These are phyloP conservation scores for Ophiocordyceps robertsii DNA, from an alignment of 2,329 filamentous ascomycete genomes.

Conservation along the genomic window DNA sequence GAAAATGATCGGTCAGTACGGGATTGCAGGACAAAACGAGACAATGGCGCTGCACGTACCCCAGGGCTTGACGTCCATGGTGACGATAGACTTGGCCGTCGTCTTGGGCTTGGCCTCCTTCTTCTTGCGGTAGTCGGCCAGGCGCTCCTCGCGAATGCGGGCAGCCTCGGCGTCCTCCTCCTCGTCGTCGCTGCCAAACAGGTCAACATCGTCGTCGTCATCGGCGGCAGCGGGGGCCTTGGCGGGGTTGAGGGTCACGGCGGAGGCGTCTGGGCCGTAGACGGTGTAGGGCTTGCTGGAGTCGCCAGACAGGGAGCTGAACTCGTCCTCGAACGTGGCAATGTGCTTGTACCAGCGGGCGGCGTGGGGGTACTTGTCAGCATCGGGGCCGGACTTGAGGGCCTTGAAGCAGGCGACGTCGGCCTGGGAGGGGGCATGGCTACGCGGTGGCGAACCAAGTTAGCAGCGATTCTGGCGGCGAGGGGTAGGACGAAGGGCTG, in stretches of 20 bases:
- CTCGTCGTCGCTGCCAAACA: conserved; percentile 89
- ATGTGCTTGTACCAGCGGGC: conserved; percentile 99
- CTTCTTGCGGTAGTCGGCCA: conserved; percentile 93
- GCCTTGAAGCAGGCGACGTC: conserved; percentile 95
- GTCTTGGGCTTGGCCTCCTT: conserved; percentile 88
- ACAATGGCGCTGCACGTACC: conserved; percentile 45
- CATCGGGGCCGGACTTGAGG: conserved; percentile 59
- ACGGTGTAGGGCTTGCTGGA: conserved; percentile 75
- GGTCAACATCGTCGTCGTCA: conserved; percentile 78
- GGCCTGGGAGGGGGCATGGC: conserved; percentile 68
- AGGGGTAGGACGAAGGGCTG: too few relatives aligned
- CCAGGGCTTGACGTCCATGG: conserved; percentile 96
- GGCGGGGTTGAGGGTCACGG: conserved; percentile 72
- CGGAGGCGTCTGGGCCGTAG: conserved; percentile 75
- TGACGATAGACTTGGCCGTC: conserved; percentile 91
- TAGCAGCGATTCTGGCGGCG: too few relatives aligned
- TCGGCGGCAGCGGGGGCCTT: conserved; percentile 58
- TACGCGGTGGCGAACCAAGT: conserved; percentile 11
- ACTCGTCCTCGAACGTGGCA: conserved; percentile 82
- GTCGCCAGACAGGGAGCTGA: conserved; percentile 81
- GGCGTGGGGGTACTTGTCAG: conserved; percentile 82
- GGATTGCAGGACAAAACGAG: not conserved
- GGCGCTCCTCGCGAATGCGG: conserved; percentile 72
- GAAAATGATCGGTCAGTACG: conserved; percentile 2
- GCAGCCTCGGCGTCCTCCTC: conserved; percentile 87